Evolutionary conservation across 2,329 filamentous ascomycete species (phyloP).

Genomic region (Zymoseptoria brevis): DNA sequence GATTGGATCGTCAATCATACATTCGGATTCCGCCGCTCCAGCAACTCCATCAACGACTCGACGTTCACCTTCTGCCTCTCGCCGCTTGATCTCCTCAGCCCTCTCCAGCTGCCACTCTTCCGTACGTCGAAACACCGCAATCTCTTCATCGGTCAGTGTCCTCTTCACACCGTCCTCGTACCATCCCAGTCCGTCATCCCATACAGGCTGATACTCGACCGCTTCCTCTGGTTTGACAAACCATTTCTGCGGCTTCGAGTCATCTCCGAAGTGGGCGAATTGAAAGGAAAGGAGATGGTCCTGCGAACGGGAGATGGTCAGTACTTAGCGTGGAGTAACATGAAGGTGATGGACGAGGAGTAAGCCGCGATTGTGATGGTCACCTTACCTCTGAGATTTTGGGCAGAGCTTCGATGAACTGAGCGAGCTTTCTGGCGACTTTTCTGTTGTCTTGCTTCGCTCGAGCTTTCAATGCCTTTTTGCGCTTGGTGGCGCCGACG

Average conservation of each 20-base stretch:
- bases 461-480: slow-evolving; percentile 5
- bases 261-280: slow-evolving; percentile 35
- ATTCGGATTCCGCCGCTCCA: background rate
- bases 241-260: slow-evolving; percentile 29
- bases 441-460: slow-evolving; percentile 7
- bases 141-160: slow-evolving; percentile 84
- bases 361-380: background rate
- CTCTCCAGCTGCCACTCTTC: slow-evolving; percentile 68
- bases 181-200: slow-evolving; percentile 63
- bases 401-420: slow-evolving; percentile 14
- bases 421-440: slow-evolving; percentile 11
- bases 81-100: slow-evolving; percentile 9
- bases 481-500: slow-evolving; percentile 1
- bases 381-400: slow-evolving; percentile 26
- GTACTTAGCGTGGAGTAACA: slow-evolving; percentile 22
- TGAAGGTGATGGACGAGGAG: background rate
- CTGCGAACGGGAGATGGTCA: slow-evolving; percentile 26
- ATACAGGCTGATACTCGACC: slow-evolving; percentile 16
- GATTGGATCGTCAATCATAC: background rate
- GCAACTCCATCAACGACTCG: background rate
- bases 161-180: slow-evolving; percentile 82
- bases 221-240: slow-evolving; percentile 25
- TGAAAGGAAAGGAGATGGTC: slow-evolving; percentile 39
- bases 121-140: slow-evolving; percentile 81
- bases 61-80: slow-evolving; percentile 5